phyloP scores from a whole-genome alignment of 2,329 filamentous ascomycete genomes.

The Ascochyta clinopodiicola region DNA sequence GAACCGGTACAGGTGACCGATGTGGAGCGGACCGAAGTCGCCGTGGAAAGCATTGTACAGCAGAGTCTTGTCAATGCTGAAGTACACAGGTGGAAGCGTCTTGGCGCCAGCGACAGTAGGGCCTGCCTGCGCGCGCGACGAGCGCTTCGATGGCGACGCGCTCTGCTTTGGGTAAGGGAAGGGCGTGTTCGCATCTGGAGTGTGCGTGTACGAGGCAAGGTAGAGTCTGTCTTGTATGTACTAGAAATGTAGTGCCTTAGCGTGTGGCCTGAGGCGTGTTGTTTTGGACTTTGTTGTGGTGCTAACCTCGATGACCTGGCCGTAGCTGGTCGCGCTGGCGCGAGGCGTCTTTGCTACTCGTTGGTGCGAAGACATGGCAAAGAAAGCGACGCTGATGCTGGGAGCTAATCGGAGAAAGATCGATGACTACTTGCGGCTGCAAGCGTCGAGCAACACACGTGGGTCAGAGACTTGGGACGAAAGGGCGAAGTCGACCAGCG shows the following conservation, averaged over 20 bases:
- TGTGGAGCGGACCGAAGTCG: slow-evolving; percentile 96
- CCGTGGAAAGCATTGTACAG: slow-evolving; percentile 99
- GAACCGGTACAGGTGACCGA: slow-evolving; percentile 95
- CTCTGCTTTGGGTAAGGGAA: slow-evolving; percentile 80
- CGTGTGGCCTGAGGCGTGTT: slow-evolving; percentile 25
- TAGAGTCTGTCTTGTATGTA: slow-evolving; percentile 80
- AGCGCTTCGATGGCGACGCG: slow-evolving; percentile 77
- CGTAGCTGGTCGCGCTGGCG: slow-evolving; percentile 63
- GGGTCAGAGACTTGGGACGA: slow-evolving; percentile 25
- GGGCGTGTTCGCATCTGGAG: slow-evolving; percentile 79
- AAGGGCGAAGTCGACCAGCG: slow-evolving; percentile 27
- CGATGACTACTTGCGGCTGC: slow-evolving; percentile 18
- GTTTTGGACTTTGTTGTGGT: slow-evolving; percentile 45
- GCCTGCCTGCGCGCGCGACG: slow-evolving; percentile 68
- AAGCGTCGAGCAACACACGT: slow-evolving; percentile 17
- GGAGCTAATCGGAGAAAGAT: slow-evolving; percentile 2
- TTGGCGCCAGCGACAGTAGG: slow-evolving; percentile 62
- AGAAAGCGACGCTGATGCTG: background rate
- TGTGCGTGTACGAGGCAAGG: slow-evolving; percentile 85
- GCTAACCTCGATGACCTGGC: slow-evolving; percentile 95
- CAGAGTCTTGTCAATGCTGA: slow-evolving; percentile 89
- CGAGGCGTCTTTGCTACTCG: slow-evolving; percentile 41
- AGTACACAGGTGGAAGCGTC: slow-evolving; percentile 79
- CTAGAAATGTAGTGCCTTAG: slow-evolving; percentile 19
- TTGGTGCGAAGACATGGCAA: slow-evolving; percentile 35